Conservation (phyloP, 495 filamentous ascomycete species). For the Usnea hakonensis region DNA sequence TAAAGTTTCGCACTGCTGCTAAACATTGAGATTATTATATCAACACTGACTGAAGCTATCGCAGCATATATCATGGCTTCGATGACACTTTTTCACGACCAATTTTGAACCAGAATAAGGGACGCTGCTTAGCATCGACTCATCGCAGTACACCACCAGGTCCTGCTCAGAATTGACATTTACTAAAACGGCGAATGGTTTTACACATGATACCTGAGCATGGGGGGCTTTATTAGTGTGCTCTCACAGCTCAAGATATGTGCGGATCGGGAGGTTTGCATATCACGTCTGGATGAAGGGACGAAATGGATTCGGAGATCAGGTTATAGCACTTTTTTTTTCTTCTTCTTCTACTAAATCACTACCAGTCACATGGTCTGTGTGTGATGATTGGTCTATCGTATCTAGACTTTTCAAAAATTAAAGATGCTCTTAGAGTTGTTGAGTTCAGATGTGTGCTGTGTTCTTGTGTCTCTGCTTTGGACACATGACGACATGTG, state of each 20-base stretch:
- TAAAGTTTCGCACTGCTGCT: slow-evolving; percentile 51
- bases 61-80: not conserved
- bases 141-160: slow-evolving; percentile 5
- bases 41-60: not conserved
- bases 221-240: not conserved
- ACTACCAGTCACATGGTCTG: not conserved
- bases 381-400: not conserved
- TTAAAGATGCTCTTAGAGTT: no score
- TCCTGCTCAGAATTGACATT: not conserved
- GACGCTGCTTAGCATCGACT: slow-evolving; percentile 1
- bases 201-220: slow-evolving; percentile 14
- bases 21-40: slow-evolving; percentile 3
- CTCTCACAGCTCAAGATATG: not conserved
- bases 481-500: not conserved
- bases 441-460: no score
- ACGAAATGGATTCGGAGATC: not conserved
- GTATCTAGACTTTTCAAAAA: not conserved
- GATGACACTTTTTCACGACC: not conserved
- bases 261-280: slow-evolving; percentile 3
- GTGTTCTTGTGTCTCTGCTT: not conserved
- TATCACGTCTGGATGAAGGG: slow-evolving; percentile 4
- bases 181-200: slow-evolving; percentile 2
- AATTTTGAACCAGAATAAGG: slow-evolving; percentile 5
- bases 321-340: not conserved
- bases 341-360: no score